Base-by-base conservation (phyloP, 2,329 filamentous ascomycete genomes). In the Coniochaeta sp. region DNA sequence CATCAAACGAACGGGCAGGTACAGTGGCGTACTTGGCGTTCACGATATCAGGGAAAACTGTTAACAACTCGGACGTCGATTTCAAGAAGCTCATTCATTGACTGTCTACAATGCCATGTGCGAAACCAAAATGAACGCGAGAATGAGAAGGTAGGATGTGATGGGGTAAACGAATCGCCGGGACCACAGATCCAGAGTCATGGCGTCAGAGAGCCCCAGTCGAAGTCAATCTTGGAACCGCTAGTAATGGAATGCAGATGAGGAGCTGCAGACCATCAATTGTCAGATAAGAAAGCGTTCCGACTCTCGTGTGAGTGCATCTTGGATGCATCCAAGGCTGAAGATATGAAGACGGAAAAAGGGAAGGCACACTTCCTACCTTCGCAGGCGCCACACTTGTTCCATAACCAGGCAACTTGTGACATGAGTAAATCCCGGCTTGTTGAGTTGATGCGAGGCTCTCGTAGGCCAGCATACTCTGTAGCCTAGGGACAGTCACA, bases 81-180 rank as follows among this genome's bases (percentile, higher is more conserved):
- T n/a, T 28, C 26, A 52, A 28, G 2, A 40, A 40, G 22, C 22
- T 55, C 2, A 34, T 55, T 32, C 30, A 58, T 19, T 30, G 50
- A 55, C 24, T 52, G 24, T 17, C 24, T 28, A 52, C 47, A 6
- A 52, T 26, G 42, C 26, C 17, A 24, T n/a, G n/a, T n/a, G n/a
- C n/a, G n/a, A n/a, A n/a, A n/a, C n/a, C n/a, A n/a, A n/a, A n/a
- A n/a, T n/a, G n/a, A n/a, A n/a, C n/a, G n/a, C n/a, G n/a, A 28
- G 17, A 40, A 19, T 19, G 1, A 9, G 38, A n/a, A 16, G 16
- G n/a, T 59, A 42, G 64, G 62, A 79, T 86, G 83, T 87, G 67
- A 77, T 79, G 82, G 79, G 82, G 80, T 79, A 84, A 86, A 87
- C 83, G 83, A 86, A 81, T 79, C 75, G 77, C 81, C 80, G 73